These are phyloP conservation scores for Diaporthe citriasiana DNA, from an alignment of 2,329 filamentous ascomycete genomes.

Conservation along the genomic window DNA sequence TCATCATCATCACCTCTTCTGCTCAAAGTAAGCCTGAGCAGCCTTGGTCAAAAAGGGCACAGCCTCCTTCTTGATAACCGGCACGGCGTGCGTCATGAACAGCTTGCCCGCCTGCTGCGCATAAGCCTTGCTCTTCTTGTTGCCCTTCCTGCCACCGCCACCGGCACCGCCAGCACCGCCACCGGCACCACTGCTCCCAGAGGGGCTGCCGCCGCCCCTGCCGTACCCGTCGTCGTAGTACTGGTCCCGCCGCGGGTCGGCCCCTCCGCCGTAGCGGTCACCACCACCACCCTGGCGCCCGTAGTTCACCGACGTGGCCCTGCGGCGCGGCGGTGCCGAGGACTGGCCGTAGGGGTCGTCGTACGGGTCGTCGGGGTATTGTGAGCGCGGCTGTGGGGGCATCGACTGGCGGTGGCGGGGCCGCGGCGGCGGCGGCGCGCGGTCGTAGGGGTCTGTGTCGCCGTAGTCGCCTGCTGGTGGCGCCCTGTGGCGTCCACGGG, in stretches of 20 bases:
- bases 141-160: neutral
- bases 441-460: slow-evolving; percentile 32
- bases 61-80: slow-evolving; percentile 43
- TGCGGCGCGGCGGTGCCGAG: slow-evolving; percentile 18
- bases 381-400: slow-evolving; percentile 34
- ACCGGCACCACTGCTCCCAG: neutral
- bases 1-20: slow-evolving; percentile 19
- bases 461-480: slow-evolving; percentile 8
- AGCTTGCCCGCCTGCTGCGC: slow-evolving; percentile 41
- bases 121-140: slow-evolving; percentile 39
- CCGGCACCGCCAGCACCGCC: neutral
- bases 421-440: neutral
- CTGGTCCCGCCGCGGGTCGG: neutral
- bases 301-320: slow-evolving; percentile 37
- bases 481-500: slow-evolving; percentile 10
- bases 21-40: slow-evolving; percentile 41
- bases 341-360: slow-evolving; percentile 25
- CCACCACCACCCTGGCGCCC: too few species aligned
- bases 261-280: slow-evolving; percentile 3
- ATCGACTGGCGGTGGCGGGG: slow-evolving; percentile 39
- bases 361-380: slow-evolving; percentile 8
- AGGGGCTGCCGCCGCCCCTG: neutral
- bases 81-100: slow-evolving; percentile 42
- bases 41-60: slow-evolving; percentile 42
- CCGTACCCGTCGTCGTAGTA: slow-evolving; percentile 31